These are phyloP conservation scores for Nicotiana rustica DNA, from an alignment of 305 asterid genomes.

Conservation along the genomic window DNA sequence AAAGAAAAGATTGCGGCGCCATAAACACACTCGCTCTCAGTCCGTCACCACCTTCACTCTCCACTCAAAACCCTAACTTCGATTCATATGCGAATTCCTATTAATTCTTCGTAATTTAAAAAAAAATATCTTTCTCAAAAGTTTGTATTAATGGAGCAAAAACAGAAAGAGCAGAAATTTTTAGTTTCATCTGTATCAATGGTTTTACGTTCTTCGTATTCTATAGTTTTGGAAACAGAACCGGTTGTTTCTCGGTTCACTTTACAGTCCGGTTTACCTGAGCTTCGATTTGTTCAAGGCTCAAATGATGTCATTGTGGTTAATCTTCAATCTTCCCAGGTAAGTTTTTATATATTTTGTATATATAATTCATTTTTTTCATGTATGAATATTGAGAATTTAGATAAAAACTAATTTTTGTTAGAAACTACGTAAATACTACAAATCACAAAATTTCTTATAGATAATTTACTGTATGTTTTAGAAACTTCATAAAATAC, in stretches of 20 bases:
- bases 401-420: not conserved
- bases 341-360: constrained; percentile 31
- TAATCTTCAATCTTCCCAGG: constrained; percentile 70
- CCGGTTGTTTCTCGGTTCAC: constrained; percentile 72
- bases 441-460: not conserved
- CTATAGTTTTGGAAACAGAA: constrained; percentile 57
- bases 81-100: constrained; percentile 7
- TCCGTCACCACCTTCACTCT: not conserved
- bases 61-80: constrained; percentile 18
- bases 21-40: too few relatives aligned
- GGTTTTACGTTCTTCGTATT: constrained; percentile 36
- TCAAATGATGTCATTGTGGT: constrained; percentile 55
- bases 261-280: constrained; percentile 51
- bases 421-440: not conserved
- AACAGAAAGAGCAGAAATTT: constrained; percentile 36
- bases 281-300: constrained; percentile 63
- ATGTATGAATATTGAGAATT: not conserved
- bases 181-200: constrained; percentile 40
- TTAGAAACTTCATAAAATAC: not conserved
- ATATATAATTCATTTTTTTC: constrained; percentile 24
- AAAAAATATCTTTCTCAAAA: not conserved
- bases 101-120: not conserved
- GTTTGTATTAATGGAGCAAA: constrained; percentile 35
- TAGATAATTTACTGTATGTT: not conserved
- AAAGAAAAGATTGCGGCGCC: not conserved